Conservation (phyloP, 331 rosid species). For the Pyrus hybrid region DNA sequence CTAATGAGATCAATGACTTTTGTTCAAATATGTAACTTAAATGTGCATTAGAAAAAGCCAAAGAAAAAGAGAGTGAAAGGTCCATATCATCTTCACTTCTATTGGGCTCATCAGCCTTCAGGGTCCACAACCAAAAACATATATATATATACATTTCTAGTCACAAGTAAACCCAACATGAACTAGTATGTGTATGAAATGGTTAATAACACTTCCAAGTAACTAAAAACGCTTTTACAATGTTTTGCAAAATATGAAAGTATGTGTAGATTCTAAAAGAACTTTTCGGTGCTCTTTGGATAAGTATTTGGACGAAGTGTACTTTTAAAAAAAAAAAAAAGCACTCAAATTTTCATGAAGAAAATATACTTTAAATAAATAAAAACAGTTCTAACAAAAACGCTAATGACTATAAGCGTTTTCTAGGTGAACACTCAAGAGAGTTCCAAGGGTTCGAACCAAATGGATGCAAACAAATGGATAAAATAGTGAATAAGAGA, state of each 20-base stretch:
- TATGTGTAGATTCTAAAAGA: background rate
- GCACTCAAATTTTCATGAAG: background rate
- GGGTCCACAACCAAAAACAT: background rate
- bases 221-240: too few species aligned
- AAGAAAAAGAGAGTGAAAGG: background rate
- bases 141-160: too few species aligned
- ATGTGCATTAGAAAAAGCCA: too few species aligned
- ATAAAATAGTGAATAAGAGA: background rate
- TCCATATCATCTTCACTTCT: background rate
- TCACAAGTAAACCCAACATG: background rate
- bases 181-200: background rate
- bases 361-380: too few species aligned
- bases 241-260: too few species aligned
- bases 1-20: too few species aligned
- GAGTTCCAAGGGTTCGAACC: background rate
- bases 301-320: background rate
- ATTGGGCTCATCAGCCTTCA: background rate
- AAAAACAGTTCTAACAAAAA: too few species aligned
- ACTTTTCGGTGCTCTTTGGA: background rate
- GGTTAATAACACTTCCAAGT: too few species aligned
- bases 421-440: background rate
- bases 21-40: too few species aligned
- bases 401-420: background rate
- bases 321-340: too few species aligned
- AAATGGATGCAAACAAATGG: background rate